These are phyloP conservation scores for Cyclocybe cylindracea DNA, from an alignment of 768 basidiomycete genomes.

Conservation along the genomic window DNA sequence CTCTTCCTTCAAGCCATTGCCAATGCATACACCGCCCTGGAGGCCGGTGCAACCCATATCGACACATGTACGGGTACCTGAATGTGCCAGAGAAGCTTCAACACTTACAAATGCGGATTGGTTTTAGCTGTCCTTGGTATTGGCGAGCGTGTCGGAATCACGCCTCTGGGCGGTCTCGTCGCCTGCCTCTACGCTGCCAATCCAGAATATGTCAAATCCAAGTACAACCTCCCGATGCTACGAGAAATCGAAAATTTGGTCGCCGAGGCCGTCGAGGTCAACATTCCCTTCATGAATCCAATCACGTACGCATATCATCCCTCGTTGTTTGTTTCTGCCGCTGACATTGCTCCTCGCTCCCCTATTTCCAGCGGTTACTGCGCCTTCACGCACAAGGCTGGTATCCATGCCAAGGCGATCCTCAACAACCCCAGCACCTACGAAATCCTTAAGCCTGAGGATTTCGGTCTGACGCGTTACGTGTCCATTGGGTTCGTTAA, in stretches of 20 bases:
- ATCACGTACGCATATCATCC: constrained; percentile 61
- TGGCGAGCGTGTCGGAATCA: constrained; percentile 98
- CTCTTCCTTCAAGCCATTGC: constrained; percentile 67
- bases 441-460: constrained; percentile 98
- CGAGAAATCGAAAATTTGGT: constrained; percentile 99
- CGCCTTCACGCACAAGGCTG: constrained; percentile 99
- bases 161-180: constrained; percentile 94
- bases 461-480: constrained; percentile 96
- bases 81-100: neutral
- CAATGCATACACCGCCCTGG: constrained; percentile 96
- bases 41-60: constrained; percentile 98
- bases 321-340: constrained; percentile 7
- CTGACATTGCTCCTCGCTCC: neutral
- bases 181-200: constrained; percentile 96
- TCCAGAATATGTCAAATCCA: constrained; percentile 98
- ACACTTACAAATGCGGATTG: constrained; percentile 6
- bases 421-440: constrained; percentile 98
- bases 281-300: constrained; percentile 96
- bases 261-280: constrained; percentile 97
- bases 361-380: constrained; percentile 82
- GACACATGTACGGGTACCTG: constrained; percentile 77
- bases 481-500: constrained; percentile 84
- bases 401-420: constrained; percentile 99
- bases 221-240: constrained; percentile 97
- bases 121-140: constrained; percentile 89